Percentiles rank a stretch among this genome's conserved stretches.
Conservation (phyloP, 2,329 filamentous ascomycete genomes). For the Cyphellophora europaea region DNA sequence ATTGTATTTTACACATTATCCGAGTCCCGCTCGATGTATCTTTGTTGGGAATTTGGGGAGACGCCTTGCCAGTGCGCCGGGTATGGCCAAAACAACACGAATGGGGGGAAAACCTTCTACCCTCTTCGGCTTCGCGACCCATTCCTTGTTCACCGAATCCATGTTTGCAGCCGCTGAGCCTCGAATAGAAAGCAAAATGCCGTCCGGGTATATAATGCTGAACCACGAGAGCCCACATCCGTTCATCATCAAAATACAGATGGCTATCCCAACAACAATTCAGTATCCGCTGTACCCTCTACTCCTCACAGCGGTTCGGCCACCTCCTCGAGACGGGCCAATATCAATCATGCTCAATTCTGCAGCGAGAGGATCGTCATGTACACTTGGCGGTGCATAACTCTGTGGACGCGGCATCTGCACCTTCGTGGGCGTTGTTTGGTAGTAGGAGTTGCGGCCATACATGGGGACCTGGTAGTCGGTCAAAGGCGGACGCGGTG, state of each 20-base stretch:
- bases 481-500: slow-evolving; percentile 11
- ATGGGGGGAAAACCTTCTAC: neutral
- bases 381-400: slow-evolving; percentile 7
- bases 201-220: neutral
- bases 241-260: no score
- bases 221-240: neutral
- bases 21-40: no score
- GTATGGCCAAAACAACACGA: neutral
- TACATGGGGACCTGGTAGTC: slow-evolving; percentile 15
- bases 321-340: slow-evolving; percentile 22
- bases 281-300: slow-evolving; percentile 13
- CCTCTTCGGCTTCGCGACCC: no score
- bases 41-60: neutral
- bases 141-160: no score
- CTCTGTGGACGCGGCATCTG: slow-evolving; percentile 4
- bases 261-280: neutral
- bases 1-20: no score
- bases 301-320: slow-evolving; percentile 9
- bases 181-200: no score
- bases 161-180: neutral
- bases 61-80: neutral
- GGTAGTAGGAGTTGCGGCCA: slow-evolving; percentile 7
- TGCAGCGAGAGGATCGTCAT: slow-evolving; percentile 41
- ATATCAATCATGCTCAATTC: slow-evolving; percentile 47
- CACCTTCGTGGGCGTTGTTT: slow-evolving; percentile 15